A percentile compares a stretch with the other conserved stretches of the same genome.
These are phyloP conservation scores for Herpetomonas muscarum DNA, from an alignment of 208 protist species.

Conservation along the genomic window DNA sequence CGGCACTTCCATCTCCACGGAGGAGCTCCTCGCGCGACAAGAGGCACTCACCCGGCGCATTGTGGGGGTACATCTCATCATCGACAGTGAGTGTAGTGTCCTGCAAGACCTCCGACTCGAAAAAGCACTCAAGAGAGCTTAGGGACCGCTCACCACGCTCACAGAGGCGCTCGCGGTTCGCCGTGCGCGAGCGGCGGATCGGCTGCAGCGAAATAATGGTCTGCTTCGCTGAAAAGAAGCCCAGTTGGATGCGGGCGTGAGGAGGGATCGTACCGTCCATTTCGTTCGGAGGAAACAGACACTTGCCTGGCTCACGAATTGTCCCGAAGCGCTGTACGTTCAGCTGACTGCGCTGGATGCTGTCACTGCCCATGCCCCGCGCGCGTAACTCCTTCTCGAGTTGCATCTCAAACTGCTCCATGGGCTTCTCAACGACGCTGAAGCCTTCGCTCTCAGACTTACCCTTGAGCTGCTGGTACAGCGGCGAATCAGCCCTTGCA, in stretches of 20 bases:
- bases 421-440: constrained; percentile 15
- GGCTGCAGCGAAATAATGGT: constrained; percentile 35
- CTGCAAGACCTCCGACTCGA: constrained; percentile 57
- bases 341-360: constrained; percentile 37
- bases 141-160: constrained; percentile 28
- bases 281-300: constrained; percentile 62
- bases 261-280: constrained; percentile 25
- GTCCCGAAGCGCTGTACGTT: constrained; percentile 66
- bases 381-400: constrained; percentile 25
- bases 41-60: constrained; percentile 49
- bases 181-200: constrained; percentile 18
- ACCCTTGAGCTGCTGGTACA: not conserved
- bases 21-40: constrained; percentile 38
- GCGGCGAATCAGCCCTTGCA: constrained; percentile 9
- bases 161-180: constrained; percentile 39
- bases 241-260: constrained; percentile 68
- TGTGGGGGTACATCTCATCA: constrained; percentile 68
- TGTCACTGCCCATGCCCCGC: constrained; percentile 31
- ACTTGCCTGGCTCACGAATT: constrained; percentile 74
- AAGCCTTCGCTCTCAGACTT: constrained; percentile 3
- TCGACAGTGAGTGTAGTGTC: constrained; percentile 62
- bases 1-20: constrained; percentile 25
- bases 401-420: constrained; percentile 51
- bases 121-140: constrained; percentile 56
- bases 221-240: constrained; percentile 85